Percentiles rank a stretch among this genome's conserved stretches.
Conservation (phyloP, 805 yeast species). For the Scheffersomyces coipomensis region DNA sequence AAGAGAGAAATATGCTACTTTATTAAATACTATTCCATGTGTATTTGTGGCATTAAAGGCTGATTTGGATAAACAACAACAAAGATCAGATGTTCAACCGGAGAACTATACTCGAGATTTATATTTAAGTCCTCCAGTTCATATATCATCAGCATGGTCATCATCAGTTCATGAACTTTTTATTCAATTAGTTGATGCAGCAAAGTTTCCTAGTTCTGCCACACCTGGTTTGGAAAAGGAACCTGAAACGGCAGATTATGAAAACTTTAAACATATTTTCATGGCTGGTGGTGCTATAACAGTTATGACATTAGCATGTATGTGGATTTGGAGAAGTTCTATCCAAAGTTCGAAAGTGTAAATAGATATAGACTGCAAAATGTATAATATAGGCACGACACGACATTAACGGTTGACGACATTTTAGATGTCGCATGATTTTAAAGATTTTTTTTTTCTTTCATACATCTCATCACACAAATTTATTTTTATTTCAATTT, state of each 20-base stretch:
- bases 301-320: slow-evolving; percentile 58
- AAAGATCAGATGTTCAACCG: slow-evolving; percentile 80
- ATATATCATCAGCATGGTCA: slow-evolving; percentile 88
- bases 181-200: slow-evolving; percentile 85
- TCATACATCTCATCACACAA: slow-evolving; percentile 12
- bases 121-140: slow-evolving; percentile 76
- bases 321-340: slow-evolving; percentile 62
- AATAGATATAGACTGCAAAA: too few species aligned
- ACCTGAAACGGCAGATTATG: slow-evolving; percentile 56
- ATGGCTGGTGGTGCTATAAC: slow-evolving; percentile 71
- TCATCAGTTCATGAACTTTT: slow-evolving; percentile 82
- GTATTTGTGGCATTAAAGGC: slow-evolving; percentile 93
- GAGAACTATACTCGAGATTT: slow-evolving; percentile 75
- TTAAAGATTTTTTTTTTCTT: not conserved
- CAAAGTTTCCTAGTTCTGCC: slow-evolving; percentile 70
- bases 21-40: slow-evolving; percentile 68
- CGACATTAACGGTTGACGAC: slow-evolving; percentile 6
- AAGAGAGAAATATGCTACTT: slow-evolving; percentile 54
- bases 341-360: slow-evolving; percentile 29
- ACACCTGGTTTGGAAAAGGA: slow-evolving; percentile 70
- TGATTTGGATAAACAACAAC: slow-evolving; percentile 94
- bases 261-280: slow-evolving; percentile 50
- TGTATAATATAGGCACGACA: too few species aligned
- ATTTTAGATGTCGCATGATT: not conserved
- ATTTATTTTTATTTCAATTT: slow-evolving; percentile 5